Base-by-base conservation (phyloP, 305 asterid species). In the Petunia hybrid region DNA sequence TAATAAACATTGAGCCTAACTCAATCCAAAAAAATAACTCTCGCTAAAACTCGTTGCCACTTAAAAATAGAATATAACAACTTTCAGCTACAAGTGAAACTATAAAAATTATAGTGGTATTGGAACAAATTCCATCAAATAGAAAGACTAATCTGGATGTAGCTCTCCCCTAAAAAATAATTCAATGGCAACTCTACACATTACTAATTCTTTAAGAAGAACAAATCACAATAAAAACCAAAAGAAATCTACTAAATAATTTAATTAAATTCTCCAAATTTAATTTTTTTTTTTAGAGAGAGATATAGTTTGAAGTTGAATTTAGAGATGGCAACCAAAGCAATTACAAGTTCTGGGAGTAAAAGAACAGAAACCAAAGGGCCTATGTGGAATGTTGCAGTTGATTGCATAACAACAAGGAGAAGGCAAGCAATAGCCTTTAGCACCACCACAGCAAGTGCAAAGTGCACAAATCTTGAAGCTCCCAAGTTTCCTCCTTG, bases 321-420 rank as follows among this genome's bases (percentile, higher is more conserved):
- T 56, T 82, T 84, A 95, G 89, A 92, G 69, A 87, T 93, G 97
- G 90, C 99, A 95, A 65, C 91, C 91, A 78, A 95, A 90, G 90
- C 99, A 95, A 89, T 92, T 92, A 78, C 99, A 95, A 40, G 99
- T 90, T 90, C 87, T 93, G 86, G 98, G 99, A 84, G 96, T 92
- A 88, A 95, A 95, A 51, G 99, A 89, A 73, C 97, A 95, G 91
- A 85, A 93, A 1, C 99, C 99, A 87, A 93, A 95, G 77, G 99
- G 99, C 90, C 97, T 90, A 88, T 95, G 91, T 81, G 99, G 99
- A 14, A 95, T 95, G 88, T 95, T 92, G 92, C 99, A 95, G 79
- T 89, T 95, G 85, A 95, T 93, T 31, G 98, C 97, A 83, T 95
- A 95, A 89, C 99, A 95, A 85, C 99, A 95, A 46, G 99, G 97